These are phyloP conservation scores for Talaromyces liani DNA, from an alignment of 495 filamentous ascomycete species.

Conservation along the genomic window DNA sequence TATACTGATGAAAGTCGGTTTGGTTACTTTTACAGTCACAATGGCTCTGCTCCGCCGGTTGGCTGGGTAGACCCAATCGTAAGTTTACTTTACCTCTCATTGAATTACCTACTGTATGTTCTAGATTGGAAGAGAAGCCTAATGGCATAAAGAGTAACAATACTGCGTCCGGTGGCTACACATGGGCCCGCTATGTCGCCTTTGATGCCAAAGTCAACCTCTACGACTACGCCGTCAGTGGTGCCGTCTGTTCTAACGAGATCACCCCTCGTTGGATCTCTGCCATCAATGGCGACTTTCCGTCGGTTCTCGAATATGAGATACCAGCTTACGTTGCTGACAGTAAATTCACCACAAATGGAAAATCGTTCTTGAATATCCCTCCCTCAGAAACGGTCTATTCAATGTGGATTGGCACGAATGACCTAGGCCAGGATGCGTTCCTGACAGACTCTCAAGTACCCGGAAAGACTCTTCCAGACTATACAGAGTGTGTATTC, in stretches of 20 bases:
- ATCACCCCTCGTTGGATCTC: conserved; percentile 46
- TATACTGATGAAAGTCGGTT: conserved; percentile 66
- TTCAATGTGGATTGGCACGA: conserved; percentile 71
- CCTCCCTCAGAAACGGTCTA: conserved; percentile 56
- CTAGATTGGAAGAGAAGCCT: neutral
- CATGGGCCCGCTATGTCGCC: conserved; percentile 59
- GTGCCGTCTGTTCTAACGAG: conserved; percentile 63
- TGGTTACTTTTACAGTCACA: conserved; percentile 49
- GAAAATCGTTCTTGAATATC: conserved; percentile 42
- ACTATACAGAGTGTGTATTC: conserved; percentile 61
- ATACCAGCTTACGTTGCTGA: conserved; percentile 63
- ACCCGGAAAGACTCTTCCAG: conserved; percentile 46
- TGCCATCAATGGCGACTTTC: conserved; percentile 45
- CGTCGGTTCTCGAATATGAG: conserved; percentile 59
- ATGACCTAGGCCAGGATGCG: conserved; percentile 58
- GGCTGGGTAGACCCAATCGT: conserved; percentile 44
- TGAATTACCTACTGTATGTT: neutral
- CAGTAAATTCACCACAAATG: conserved; percentile 28
- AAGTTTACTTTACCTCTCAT: conserved; percentile 11
- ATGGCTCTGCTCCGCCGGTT: conserved; percentile 51
- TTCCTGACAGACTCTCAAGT: conserved; percentile 58
- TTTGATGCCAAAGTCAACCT: conserved; percentile 47
- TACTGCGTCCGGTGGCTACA: conserved; percentile 55
- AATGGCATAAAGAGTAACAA: conserved; percentile 19
- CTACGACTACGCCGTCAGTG: conserved; percentile 67